A percentile compares a stretch with the other conserved stretches of the same genome.
Evolutionary conservation across 768 basidiomycete species (phyloP).

Genomic region (Termitomyces titanicus): DNA sequence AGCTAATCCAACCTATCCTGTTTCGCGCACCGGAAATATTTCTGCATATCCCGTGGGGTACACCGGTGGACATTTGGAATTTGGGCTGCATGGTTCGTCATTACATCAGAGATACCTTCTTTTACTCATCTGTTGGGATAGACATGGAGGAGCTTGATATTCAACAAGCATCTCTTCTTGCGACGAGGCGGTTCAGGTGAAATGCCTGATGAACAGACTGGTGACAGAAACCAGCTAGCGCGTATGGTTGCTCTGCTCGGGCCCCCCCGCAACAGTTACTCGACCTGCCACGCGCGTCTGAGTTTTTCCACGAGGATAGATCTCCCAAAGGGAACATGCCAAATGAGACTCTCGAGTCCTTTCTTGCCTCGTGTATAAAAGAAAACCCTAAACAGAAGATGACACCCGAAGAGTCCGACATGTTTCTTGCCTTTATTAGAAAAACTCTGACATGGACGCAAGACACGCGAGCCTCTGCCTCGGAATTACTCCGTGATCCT

Average conservation of each 20-base stretch:
- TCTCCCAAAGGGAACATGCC: neutral
- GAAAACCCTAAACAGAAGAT: neutral
- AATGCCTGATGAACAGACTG: neutral
- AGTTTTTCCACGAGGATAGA: conserved; percentile 1
- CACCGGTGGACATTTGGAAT: neutral
- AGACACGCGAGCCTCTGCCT: neutral
- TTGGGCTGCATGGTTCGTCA: neutral
- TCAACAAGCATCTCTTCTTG: neutral
- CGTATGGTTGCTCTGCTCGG: neutral
- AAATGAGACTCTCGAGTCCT: neutral
- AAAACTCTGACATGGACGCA: neutral
- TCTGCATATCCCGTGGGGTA: neutral
- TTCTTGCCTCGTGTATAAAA: neutral
- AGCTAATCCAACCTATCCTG: neutral
- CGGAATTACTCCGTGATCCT: neutral
- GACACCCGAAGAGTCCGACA: neutral
- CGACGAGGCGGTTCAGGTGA: neutral
- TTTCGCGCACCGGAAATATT: neutral
- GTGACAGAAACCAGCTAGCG: neutral
- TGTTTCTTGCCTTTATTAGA: conserved; percentile 1
- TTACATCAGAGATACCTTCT: neutral
- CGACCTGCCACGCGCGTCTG: neutral
- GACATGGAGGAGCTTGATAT: neutral
- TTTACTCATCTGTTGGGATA: neutral
- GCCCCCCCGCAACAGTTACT: neutral